Conservation (phyloP, 306 rosid genomes). For the Cucurbita argyrosperma region DNA sequence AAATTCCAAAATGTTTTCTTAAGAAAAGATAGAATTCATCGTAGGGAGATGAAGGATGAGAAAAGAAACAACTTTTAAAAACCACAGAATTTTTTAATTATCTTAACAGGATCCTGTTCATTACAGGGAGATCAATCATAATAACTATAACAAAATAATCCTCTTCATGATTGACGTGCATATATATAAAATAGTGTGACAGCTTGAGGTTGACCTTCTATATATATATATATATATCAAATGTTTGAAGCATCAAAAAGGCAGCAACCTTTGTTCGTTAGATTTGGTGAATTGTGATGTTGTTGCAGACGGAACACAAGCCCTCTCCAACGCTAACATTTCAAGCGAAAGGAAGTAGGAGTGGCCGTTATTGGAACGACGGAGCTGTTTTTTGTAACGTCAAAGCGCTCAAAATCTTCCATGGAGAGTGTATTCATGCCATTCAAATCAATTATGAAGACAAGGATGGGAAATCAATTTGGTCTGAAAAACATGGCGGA, state of each 20-base stretch:
- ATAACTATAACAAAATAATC: not conserved
- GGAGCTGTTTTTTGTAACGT: not conserved
- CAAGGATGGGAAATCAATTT: not conserved
- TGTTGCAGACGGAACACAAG: not conserved
- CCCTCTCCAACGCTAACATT: not conserved
- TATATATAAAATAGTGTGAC: not conserved
- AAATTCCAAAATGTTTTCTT: too few species aligned
- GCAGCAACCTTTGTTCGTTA: not conserved
- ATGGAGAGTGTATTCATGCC: not conserved
- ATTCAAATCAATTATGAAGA: not conserved
- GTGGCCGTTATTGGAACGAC: not conserved
- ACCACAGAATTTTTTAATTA: too few species aligned
- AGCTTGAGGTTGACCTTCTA: not conserved
- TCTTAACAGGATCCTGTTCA: too few species aligned
- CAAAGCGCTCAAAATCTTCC: not conserved
- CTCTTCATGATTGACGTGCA: not conserved
- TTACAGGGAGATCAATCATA: too few species aligned
- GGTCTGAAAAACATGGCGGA: not conserved
- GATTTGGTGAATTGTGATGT: not conserved
- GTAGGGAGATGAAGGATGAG: too few species aligned
- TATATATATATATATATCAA: not conserved
- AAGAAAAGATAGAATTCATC: too few species aligned
- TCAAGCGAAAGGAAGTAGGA: not conserved
- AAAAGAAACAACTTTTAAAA: too few species aligned
- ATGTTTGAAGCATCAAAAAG: not conserved